Conservation (phyloP, 768 basidiomycete genomes). For the Chalciporus sphaerocephalus region DNA sequence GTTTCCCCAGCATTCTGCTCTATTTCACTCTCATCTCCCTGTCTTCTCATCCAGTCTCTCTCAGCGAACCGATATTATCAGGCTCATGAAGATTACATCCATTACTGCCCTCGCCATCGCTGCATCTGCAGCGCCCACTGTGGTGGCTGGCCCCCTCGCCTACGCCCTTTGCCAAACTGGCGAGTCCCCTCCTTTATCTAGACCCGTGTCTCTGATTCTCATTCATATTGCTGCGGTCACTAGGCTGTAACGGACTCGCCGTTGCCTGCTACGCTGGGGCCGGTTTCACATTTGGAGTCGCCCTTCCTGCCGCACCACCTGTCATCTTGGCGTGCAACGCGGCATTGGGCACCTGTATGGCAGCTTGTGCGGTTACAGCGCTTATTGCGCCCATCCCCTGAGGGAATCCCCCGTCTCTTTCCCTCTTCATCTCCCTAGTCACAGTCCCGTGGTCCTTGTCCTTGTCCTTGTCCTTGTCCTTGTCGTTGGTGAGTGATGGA, state of each 20-base stretch:
- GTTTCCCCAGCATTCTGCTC: background rate
- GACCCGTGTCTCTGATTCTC: background rate
- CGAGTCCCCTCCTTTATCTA: background rate
- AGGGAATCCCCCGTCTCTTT: background rate
- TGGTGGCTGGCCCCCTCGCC: constrained; percentile 14
- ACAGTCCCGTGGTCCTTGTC: background rate
- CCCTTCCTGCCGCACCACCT: constrained; percentile 18
- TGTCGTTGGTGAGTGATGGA: no score
- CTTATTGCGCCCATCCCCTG: constrained; percentile 24
- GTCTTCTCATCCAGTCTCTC: background rate
- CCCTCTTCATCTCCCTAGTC: background rate
- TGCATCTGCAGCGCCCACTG: constrained; percentile 9
- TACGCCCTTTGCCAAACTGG: constrained; percentile 27
- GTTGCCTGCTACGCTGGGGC: constrained; percentile 24
- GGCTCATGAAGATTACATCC: constrained; percentile 27
- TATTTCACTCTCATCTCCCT: background rate
- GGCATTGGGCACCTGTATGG: constrained; percentile 25
- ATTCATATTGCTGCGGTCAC: background rate
- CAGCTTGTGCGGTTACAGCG: constrained; percentile 16
- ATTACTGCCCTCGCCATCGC: constrained; percentile 16
- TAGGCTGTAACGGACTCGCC: constrained; percentile 23
- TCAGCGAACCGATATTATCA: constrained; percentile 2
- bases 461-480: no score
- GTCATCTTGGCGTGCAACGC: constrained; percentile 22
- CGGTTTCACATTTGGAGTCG: constrained; percentile 22